Evolutionary conservation across 495 filamentous ascomycete genomes (phyloP), one percentile per base, ranked within the genome.

Genomic region (Oleoguttula mirabilis): DNA sequence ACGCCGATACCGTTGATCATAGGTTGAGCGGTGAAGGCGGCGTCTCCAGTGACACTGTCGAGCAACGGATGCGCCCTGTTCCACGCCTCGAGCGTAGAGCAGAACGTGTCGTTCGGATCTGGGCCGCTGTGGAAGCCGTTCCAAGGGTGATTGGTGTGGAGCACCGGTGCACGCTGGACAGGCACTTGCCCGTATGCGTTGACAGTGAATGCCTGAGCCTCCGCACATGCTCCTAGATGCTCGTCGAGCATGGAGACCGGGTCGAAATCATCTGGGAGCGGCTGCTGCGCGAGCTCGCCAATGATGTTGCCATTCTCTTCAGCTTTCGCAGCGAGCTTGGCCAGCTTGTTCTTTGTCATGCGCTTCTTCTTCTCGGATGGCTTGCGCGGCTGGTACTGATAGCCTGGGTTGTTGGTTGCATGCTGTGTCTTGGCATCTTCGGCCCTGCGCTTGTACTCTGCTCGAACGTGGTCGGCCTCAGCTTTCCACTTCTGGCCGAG

Each of bases 311-410:
- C 38, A 11, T 48, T 21, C 10, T 37, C 45, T 43, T 43, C 22
- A 15, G 45, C 45, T 21, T 28, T 46, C 17, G 47, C 41, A n/a
- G n/a, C n/a, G 14, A 55, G 28, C 23, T 44, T 45, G 4, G 52
- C 47, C 28, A 47, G 32, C 45, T 55, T 55, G 39, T 21, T 47
- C 44, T 55, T 55, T 16, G 47, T 50, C 52, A 55, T 48, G 31
- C 68, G 65, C 23, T 63, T 60, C 50, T 68, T 69, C 32, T 61
- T 69, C 41, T 70, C 60, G 15, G 59, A 62, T 8, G 68, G 61
- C 45, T 66, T 68, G 28, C 71, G 64, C 22, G 71, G 71, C 21
- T 58, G 54, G 43, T 66, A 71, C 22, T 68, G 62, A 41, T 71
- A 75, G 14, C 62, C 59, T 7, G 69, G 70, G 43, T 71, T 55